Percentiles rank a stretch among this genome's conserved stretches.
phyloP scores from a whole-genome alignment of 352 stramenopile genomes.

The Phytophthora pini region DNA sequence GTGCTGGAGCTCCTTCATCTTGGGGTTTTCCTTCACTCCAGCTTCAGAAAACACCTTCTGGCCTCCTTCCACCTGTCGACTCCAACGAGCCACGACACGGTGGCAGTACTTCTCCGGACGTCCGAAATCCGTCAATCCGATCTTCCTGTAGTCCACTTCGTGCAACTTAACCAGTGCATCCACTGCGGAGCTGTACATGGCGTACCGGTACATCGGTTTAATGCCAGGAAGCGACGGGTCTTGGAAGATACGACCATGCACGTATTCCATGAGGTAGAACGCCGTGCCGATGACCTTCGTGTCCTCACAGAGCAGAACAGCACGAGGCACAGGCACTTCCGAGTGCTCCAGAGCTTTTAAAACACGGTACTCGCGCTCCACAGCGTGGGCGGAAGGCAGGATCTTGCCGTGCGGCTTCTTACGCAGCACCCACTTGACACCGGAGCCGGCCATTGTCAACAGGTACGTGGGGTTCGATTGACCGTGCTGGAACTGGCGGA shows the following conservation, averaged over 20 bases:
- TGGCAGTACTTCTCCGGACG: conserved; percentile 73
- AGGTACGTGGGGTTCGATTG: conserved; percentile 92
- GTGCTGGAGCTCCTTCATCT: conserved; percentile 52
- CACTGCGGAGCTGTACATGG: conserved; percentile 79
- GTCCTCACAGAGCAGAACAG: conserved; percentile 75
- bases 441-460: conserved; percentile 60
- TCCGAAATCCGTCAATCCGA: conserved; percentile 69
- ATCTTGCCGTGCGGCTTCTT: conserved; percentile 88
- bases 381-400: conserved; percentile 78
- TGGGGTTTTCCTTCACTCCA: conserved; percentile 60
- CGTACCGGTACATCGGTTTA: conserved; percentile 76
- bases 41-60: conserved; percentile 55
- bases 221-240: conserved; percentile 67
- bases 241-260: conserved; percentile 79
- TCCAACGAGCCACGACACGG: conserved; percentile 78
- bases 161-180: conserved; percentile 76
- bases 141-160: conserved; percentile 59
- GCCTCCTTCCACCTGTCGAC: conserved; percentile 65
- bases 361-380: conserved; percentile 82
- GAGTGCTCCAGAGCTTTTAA: conserved; percentile 72
- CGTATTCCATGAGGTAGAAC: conserved; percentile 89
- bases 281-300: conserved; percentile 62
- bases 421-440: conserved; percentile 76
- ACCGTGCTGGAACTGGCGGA: conserved; percentile 86
- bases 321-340: conserved; percentile 68